Percentiles rank a stretch among this genome's conserved stretches.
phyloP scores from a whole-genome alignment of 1,284 basidiomycete genomes.

The Meira nashicola region DNA sequence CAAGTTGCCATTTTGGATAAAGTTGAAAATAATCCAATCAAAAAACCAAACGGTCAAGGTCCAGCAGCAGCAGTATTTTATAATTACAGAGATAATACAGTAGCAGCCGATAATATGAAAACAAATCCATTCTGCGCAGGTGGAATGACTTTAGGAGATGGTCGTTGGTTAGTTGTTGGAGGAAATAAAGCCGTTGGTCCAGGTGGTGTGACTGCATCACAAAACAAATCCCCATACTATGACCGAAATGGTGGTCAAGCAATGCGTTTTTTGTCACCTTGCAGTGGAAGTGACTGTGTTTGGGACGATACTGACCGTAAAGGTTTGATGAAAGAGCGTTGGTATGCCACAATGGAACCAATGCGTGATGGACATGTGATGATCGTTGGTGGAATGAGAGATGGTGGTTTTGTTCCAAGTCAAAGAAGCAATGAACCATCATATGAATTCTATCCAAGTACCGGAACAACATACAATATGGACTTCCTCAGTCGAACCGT shows the following conservation, averaged over 20 bases:
- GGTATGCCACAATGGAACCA: constrained; percentile 46
- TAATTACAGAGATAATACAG: constrained; percentile 28
- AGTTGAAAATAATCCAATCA: constrained; percentile 38
- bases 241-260: constrained; percentile 36
- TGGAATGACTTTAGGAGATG: constrained; percentile 36
- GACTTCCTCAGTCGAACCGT: constrained; percentile 27
- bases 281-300: constrained; percentile 26
- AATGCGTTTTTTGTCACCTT: constrained; percentile 30
- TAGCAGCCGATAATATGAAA: constrained; percentile 29
- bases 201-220: constrained; percentile 25
- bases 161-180: constrained; percentile 35
- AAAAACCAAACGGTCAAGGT: constrained; percentile 16
- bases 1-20: constrained; percentile 48
- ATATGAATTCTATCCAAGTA: constrained; percentile 44
- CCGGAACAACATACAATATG: constrained; percentile 20
- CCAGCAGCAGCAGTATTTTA: constrained; percentile 43
- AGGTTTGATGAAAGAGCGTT: constrained; percentile 36
- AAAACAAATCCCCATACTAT: constrained; percentile 27
- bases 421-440: constrained; percentile 32
- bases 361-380: constrained; percentile 33
- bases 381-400: constrained; percentile 38
- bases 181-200: constrained; percentile 41
- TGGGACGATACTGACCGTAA: constrained; percentile 30
- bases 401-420: constrained; percentile 41
- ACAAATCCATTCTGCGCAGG: constrained; percentile 48